Conservation (phyloP, 2,329 filamentous ascomycete species). For the Penicillium sp. region DNA sequence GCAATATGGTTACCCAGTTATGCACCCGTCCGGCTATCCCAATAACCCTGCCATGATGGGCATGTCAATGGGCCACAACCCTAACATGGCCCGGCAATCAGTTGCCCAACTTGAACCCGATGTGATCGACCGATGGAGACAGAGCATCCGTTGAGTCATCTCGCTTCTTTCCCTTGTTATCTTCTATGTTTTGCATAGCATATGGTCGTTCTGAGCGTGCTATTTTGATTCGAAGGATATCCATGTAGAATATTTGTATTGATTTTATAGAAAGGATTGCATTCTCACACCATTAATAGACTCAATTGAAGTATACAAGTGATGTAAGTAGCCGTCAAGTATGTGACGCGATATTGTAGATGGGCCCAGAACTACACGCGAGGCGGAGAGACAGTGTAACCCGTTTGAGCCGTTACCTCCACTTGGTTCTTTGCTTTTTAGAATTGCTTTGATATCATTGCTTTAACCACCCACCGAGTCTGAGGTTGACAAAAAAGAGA, state of each 20-base stretch:
- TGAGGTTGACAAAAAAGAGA: background rate
- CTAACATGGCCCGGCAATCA: slow-evolving; percentile 33
- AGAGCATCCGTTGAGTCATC: slow-evolving; percentile 37
- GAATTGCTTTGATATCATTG: background rate
- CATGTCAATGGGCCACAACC: slow-evolving; percentile 30
- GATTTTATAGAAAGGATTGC: slow-evolving; percentile 4
- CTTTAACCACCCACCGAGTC: background rate
- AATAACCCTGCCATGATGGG: slow-evolving; percentile 31
- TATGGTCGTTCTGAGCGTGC: slow-evolving; percentile 17
- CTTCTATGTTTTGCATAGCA: slow-evolving; percentile 18
- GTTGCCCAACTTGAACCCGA: slow-evolving; percentile 55
- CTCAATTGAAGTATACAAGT: background rate
- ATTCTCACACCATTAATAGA: background rate
- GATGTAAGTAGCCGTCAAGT: background rate
- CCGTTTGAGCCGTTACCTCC: slow-evolving; percentile 9
- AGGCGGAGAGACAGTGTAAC: slow-evolving; percentile 6
- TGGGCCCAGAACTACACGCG: background rate
- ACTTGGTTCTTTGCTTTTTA: background rate
- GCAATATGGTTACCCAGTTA: slow-evolving; percentile 29
- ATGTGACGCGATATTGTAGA: slow-evolving; percentile 7
- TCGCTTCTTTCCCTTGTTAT: slow-evolving; percentile 9
- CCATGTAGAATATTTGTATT: slow-evolving; percentile 23
- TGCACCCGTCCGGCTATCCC: slow-evolving; percentile 26
- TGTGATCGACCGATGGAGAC: slow-evolving; percentile 62
- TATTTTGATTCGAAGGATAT: slow-evolving; percentile 16